Evolutionary conservation across 257 asterid genomes (phyloP), one percentile per base, ranked within the genome.

Genomic region (Solanum sitiens): DNA sequence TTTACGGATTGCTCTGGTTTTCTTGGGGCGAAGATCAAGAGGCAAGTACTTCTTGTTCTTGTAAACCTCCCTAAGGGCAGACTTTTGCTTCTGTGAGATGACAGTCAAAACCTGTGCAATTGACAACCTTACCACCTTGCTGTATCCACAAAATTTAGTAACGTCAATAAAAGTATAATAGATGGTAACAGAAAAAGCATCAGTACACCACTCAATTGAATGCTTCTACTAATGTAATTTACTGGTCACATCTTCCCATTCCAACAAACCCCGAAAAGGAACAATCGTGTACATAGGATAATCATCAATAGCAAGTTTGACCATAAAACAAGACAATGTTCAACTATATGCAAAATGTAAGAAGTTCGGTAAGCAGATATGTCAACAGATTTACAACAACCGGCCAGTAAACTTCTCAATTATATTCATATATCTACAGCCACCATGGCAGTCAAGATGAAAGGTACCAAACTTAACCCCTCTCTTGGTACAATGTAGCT

Each of bases 91-190:
- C 44, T 90, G 92, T 27, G 92, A 90, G 77, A 87, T 88, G 8
- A 90, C 91, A 9, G 92, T 90, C 91, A 90, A 88, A 33, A 90
- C 92, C 75, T 88, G 92, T 65, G 92, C 92, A 71, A 90, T 90
- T 45, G 92, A 90, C 88, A 90, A 30, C 88, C 92, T 90, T 27
- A 90, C 92, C 35, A 90, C 91, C 87, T 90, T 90, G 44, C 92
- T 90, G 89, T 84, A 87, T 44, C 42, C 12, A 79, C 23, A 86
- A 20, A 61, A 42, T 67, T 5, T 30, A 20, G 2, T 0, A 47
- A 30, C 70, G 32, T 82, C 6, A 82, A 50, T 59, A 18, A 7
- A 9, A 50, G 44, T 18, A 82, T 18, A 50, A 50, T 15, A 47
- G 27, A 47, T 30, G 11, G 18, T 11, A 50, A 50, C 27, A 47